Base-by-base conservation (phyloP, 176 grass and related monocot species). In the Avena insularis region DNA sequence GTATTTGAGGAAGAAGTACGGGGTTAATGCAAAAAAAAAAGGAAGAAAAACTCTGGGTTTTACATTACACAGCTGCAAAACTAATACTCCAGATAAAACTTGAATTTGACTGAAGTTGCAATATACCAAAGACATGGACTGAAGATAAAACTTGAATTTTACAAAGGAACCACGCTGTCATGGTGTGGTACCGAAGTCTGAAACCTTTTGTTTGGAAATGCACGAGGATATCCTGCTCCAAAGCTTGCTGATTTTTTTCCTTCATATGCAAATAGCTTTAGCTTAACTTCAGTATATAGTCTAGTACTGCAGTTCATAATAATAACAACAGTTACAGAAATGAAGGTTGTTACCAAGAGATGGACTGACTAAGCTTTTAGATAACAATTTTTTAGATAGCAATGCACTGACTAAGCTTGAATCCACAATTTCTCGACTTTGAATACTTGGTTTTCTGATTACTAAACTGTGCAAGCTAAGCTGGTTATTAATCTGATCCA, bases 61-160 rank as follows among this genome's bases (percentile, higher is more conserved):
- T 50, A 2, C 48, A 50, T 2, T 50, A 11, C 48, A 12, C 8
- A 53, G 11, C 55, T 43, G 78, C 7, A 29, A 23, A 45, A 57
- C 27, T 31, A 0, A 45, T 29, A 29, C 29, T 29, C 29, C 29
- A 8, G 5, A 25, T 17, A 25, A 85, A 64, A 15, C 17, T 17
- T 74, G 59, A 78, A 85, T 72, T 48, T 71, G 64, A 88, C 29
- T 40, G 53, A 86, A 82, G 45, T 35, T 73, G 80, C 77, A 78
- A 87, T 89, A 6, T 86, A 87, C 16, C 29, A 29, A 29, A 29
- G 29, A 29, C 1, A 29, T 29, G 0, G 29, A 29, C 29, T 29
- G 29, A 29, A 29, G 29, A 29, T 29, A 29, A 29, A 29, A 29
- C 29, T 29, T 29, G 29, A 29, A 29, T 29, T 29, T 29, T 29